Base-by-base conservation (phyloP, 2,329 filamentous ascomycete genomes). In the Cladosporium sphaerospermum region DNA sequence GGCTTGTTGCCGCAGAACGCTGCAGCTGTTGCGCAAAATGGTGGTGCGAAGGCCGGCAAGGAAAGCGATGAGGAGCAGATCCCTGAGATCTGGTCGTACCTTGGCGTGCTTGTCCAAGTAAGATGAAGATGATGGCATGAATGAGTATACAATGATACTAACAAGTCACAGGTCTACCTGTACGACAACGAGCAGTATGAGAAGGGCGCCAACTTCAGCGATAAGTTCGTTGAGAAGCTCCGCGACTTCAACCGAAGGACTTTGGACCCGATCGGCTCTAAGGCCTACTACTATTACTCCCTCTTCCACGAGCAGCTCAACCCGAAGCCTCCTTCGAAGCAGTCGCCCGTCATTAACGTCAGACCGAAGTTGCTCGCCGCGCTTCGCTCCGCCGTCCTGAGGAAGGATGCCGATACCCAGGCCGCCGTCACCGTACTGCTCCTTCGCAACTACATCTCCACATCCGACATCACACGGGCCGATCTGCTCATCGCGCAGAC, bases 271-370 rank as follows among this genome's bases (percentile, higher is more conserved):
- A 82, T 99, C 55, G 88, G 91, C 55, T 90, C 92, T 60, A 95
- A 95, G 73, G 90, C 92, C 58, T 99, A 96, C 79, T 97, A 96
- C 74, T 99, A 99, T 78, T 96, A 89, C 74, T 89, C 89, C 19
- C 79, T 97, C 63, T 97, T 97, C 77, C 89, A 86, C 74, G 93
- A 99, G 78, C 85, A 95, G 71, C 81, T 95, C 57, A 82, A 84
- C 56, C 91, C 92, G 18, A 82, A 92, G 58, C 88, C 93, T 42
- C 91, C 92, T 19, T 96, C 91, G 49, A 86, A 89, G 53, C 85
- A 89, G 64, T 95, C 91, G 6, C 86, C 90, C 3, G 83, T 96
- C 60, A 88, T 96, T 57, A 80, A 85, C 39, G 90, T 96, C 65
- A 86, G 93, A 55, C 89, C 91, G 53, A 86, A 84, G 58, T 81